These are phyloP conservation scores for Mytilinidion resinicola DNA, from an alignment of 495 filamentous ascomycete genomes.

Conservation along the genomic window DNA sequence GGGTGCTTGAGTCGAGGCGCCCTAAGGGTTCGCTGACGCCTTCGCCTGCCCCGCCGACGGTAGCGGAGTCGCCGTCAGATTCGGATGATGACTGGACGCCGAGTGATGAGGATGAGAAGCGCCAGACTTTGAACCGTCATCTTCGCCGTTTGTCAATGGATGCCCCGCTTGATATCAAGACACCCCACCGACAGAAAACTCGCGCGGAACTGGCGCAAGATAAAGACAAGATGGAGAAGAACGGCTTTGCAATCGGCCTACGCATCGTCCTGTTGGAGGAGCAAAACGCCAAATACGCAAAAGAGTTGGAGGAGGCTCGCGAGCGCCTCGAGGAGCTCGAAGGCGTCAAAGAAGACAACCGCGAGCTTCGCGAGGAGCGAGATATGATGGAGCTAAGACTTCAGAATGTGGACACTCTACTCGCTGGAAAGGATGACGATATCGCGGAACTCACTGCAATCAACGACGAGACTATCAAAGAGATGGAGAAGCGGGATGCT, in stretches of 20 bases:
- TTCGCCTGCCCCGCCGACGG: neutral
- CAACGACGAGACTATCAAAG: constrained; percentile 62
- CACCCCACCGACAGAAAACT: constrained; percentile 6
- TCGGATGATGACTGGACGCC: too few species aligned
- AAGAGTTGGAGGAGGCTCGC: constrained; percentile 55
- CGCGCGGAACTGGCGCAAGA: constrained; percentile 28
- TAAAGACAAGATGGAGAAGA: constrained; percentile 60
- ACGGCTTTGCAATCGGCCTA: constrained; percentile 87
- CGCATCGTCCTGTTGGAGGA: constrained; percentile 67
- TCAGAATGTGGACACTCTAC: constrained; percentile 32
- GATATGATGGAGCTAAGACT: constrained; percentile 5
- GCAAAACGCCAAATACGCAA: constrained; percentile 51
- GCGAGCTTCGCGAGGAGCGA: constrained; percentile 16
- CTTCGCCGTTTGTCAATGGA: too few species aligned
- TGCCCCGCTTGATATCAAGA: too few species aligned
- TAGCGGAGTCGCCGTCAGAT: too few species aligned
- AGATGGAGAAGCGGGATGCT: constrained; percentile 69
- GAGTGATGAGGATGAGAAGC: too few species aligned
- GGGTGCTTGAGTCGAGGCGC: constrained; percentile 13
- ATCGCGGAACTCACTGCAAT: constrained; percentile 35
- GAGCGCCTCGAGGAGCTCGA: constrained; percentile 35
- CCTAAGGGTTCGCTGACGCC: constrained; percentile 7
- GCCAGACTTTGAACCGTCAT: too few species aligned
- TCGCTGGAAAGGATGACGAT: constrained; percentile 25
- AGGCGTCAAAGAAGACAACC: constrained; percentile 28